These are phyloP conservation scores for Phaeotremella fagi DNA, from an alignment of 768 basidiomycete genomes.

Conservation along the genomic window DNA sequence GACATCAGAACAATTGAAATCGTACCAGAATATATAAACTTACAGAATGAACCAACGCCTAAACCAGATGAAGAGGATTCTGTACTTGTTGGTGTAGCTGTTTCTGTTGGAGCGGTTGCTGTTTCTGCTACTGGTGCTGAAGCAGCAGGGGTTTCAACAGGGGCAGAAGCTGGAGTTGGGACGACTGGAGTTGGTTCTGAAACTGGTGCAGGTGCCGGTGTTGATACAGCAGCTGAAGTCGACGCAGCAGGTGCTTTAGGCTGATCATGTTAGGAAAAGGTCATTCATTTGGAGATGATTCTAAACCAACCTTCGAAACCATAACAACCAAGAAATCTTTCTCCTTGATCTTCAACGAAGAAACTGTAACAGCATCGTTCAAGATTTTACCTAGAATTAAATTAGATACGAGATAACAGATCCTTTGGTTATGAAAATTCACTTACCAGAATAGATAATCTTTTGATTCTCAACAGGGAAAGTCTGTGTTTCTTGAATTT, in stretches of 20 bases:
- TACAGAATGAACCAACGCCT: slow-evolving; percentile 34
- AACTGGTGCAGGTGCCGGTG: slow-evolving; percentile 43
- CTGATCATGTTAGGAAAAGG: no score
- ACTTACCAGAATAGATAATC: slow-evolving; percentile 85
- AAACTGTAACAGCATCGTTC: slow-evolving; percentile 78
- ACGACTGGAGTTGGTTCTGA: slow-evolving; percentile 40
- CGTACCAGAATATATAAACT: slow-evolving; percentile 4
- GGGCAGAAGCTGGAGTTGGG: slow-evolving; percentile 41
- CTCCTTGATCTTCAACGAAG: slow-evolving; percentile 86
- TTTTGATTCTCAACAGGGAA: slow-evolving; percentile 75
- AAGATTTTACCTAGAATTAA: slow-evolving; percentile 76
- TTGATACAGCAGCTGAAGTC: slow-evolving; percentile 23
- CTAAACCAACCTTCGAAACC: slow-evolving; percentile 77
- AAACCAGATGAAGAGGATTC: slow-evolving; percentile 41
- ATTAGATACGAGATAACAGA: slow-evolving; percentile 7
- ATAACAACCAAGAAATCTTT: slow-evolving; percentile 99
- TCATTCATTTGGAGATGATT: background rate
- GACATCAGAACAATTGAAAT: background rate
- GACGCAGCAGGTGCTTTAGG: no score
- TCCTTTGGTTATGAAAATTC: no score
- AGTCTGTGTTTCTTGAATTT: slow-evolving; percentile 71
- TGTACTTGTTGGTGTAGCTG: slow-evolving; percentile 49
- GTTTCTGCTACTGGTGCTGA: slow-evolving; percentile 43
- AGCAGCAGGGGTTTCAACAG: slow-evolving; percentile 43
- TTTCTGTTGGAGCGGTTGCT: slow-evolving; percentile 26